Evolutionary conservation across 2,329 filamentous ascomycete species (phyloP).

Genomic region (Ophiocordyceps sinensis): DNA sequence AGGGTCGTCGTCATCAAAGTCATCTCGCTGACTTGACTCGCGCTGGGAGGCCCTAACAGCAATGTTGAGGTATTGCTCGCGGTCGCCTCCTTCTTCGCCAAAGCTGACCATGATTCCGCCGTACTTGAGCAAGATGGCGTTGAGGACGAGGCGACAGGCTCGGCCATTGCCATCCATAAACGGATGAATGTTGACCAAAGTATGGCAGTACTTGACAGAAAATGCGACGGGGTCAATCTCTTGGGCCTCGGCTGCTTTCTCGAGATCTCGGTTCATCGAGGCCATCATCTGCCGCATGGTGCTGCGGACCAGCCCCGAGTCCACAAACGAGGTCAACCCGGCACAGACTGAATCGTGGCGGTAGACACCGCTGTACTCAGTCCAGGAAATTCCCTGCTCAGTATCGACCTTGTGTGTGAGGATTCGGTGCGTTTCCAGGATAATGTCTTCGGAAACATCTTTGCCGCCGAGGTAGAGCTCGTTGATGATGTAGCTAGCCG

Average conservation of each 20-base stretch:
- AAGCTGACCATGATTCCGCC: conserved; percentile 2
- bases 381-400: conserved; percentile 6
- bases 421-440: conserved; percentile 11
- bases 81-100: background rate
- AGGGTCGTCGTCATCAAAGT: no score
- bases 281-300: conserved; percentile 12
- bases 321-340: background rate
- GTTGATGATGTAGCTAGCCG: conserved; percentile 5
- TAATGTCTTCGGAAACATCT: conserved; percentile 7
- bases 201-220: conserved; percentile 13
- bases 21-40: background rate
- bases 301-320: conserved; percentile 1
- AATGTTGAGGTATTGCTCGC: background rate
- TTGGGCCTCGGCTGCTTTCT: background rate
- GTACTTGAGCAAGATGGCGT: conserved; percentile 17
- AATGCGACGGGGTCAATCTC: conserved; percentile 10
- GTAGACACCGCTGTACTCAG: conserved; percentile 4
- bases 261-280: conserved; percentile 10
- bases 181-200: conserved; percentile 19
- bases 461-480: conserved; percentile 1
- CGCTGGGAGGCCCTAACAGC: background rate
- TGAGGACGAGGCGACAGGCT: conserved; percentile 17
- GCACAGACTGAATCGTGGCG: background rate
- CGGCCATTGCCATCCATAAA: conserved; percentile 22
- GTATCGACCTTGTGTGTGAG: conserved; percentile 5